Base-by-base conservation (phyloP, 2,329 filamentous ascomycete species). In the Aspergillus sp. region DNA sequence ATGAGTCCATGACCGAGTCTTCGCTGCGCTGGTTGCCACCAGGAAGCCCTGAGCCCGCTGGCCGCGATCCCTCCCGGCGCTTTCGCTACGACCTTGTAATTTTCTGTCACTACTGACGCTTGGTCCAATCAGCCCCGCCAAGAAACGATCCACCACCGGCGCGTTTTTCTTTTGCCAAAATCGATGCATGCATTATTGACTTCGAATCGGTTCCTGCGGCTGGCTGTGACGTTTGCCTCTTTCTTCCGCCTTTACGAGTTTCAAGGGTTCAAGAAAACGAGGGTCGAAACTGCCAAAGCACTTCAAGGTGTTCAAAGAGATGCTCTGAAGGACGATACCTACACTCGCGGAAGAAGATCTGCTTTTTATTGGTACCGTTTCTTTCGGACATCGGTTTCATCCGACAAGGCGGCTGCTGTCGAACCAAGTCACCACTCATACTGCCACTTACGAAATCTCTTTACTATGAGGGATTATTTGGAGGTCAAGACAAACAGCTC, bases 151-250 rank as follows among this genome's bases (percentile, higher is more conserved):
- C 65, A 64, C 63, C 63, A 52, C 31, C 59, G 48, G 49, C 49
- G 62, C 57, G 57, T 52, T 67, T 61, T 59, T 54, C 57, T 47
- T 61, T 64, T 58, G 59, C 61, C 60, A 63, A 64, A 59, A 22
- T 58, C 52, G 52, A 60, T 64, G 66, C 64, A 66, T 63, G 54
- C 64, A 66, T 28, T 25, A 23, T 19, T 19, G 19, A 19, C 55
- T 49, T 41, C 15, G 19, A 46, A 31, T 68, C 61, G 61, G 66
- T 69, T 69, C 68, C 67, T 69, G 68, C 68, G 66, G 68, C 66
- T 67, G 31, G 30, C 64, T 62, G 58, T 63, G 62, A 65, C 62
- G 59, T 51, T 62, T 65, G 54, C 57, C 52, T 50, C 31, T 25
- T 54, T 41, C 34, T 41, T 41, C 11, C 4, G 34, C 34, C 11